Percentiles rank a stretch among this genome's conserved stretches.
phyloP scores from a whole-genome alignment of 345 rosid genomes.

The Eucalyptus tenuipes region DNA sequence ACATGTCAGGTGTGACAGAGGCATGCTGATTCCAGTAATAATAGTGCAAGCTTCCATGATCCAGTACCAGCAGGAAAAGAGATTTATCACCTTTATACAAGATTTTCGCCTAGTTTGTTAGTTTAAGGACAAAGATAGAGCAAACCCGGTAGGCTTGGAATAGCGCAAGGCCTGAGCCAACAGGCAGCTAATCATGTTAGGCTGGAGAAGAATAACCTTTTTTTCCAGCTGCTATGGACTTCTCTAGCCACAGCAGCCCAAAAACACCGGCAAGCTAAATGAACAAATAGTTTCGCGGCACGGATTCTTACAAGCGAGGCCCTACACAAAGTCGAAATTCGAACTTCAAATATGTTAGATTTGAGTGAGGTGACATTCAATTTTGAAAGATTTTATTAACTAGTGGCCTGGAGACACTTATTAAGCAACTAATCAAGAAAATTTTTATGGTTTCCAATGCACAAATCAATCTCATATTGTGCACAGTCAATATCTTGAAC shows the following conservation, averaged over 20 bases:
- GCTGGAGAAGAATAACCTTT: not conserved
- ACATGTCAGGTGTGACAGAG: not conserved
- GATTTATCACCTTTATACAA: not conserved
- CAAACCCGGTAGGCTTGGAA: no score
- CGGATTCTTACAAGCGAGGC: not conserved
- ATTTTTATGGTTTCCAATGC: not conserved
- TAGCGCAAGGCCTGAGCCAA: not conserved
- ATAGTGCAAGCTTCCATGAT: not conserved
- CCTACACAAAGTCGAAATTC: not conserved
- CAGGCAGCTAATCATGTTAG: not conserved
- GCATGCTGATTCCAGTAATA: not conserved
- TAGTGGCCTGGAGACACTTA: not conserved
- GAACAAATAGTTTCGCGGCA: not conserved
- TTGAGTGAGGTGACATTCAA: not conserved
- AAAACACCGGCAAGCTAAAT: not conserved
- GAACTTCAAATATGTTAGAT: not conserved
- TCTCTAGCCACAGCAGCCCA: not conserved
- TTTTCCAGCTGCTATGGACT: not conserved
- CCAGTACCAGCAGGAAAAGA: not conserved
- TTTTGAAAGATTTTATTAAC: not conserved
- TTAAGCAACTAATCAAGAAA: not conserved
- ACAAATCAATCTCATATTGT: not conserved
- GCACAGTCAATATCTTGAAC: not conserved
- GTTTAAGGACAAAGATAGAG: not conserved
- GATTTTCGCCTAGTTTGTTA: not conserved